Conservation (phyloP, 768 basidiomycete species). For the Psilocybe tampanensis region DNA sequence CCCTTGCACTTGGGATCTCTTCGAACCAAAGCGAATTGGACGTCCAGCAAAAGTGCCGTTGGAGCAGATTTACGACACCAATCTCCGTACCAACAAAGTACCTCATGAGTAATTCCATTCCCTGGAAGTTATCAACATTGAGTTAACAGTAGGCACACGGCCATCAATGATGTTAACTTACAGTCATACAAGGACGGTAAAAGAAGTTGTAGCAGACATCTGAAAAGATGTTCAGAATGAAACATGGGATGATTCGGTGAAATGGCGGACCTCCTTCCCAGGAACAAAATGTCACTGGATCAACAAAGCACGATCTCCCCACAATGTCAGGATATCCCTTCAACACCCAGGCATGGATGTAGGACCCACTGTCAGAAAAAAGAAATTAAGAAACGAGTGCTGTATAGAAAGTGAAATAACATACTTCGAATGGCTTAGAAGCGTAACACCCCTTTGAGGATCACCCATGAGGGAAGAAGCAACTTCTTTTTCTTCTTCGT, state of each 20-base stretch:
- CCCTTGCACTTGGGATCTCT: conserved; percentile 80
- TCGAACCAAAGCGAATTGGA: conserved; percentile 90
- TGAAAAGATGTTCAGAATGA: conserved; percentile 24
- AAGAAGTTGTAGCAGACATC: conserved; percentile 93
- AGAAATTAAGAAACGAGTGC: conserved; percentile 1
- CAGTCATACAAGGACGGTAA: conserved; percentile 69
- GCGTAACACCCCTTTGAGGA: conserved; percentile 59
- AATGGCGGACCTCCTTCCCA: conserved; percentile 86
- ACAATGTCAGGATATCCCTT: conserved; percentile 75
- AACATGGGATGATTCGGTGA: conserved; percentile 8
- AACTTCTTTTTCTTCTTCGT: conserved; percentile 28
- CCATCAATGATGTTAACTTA: conserved; percentile 32
- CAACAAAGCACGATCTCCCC: conserved; percentile 83
- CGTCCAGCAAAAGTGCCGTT: conserved; percentile 83
- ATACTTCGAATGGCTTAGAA: conserved; percentile 90
- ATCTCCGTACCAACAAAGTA: conserved; percentile 90
- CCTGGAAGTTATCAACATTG: conserved; percentile 43
- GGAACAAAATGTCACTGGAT: conserved; percentile 87
- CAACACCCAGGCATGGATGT: conserved; percentile 87
- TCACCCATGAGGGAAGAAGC: conserved; percentile 17
- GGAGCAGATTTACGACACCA: conserved; percentile 84
- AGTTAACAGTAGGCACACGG: background rate
- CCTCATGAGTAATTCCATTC: conserved; percentile 76
- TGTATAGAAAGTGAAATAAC: conserved; percentile 20
- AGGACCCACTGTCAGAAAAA: conserved; percentile 59